These are phyloP conservation scores for Herpetomonas tarakana DNA, from an alignment of 208 protist genomes.

Conservation along the genomic window DNA sequence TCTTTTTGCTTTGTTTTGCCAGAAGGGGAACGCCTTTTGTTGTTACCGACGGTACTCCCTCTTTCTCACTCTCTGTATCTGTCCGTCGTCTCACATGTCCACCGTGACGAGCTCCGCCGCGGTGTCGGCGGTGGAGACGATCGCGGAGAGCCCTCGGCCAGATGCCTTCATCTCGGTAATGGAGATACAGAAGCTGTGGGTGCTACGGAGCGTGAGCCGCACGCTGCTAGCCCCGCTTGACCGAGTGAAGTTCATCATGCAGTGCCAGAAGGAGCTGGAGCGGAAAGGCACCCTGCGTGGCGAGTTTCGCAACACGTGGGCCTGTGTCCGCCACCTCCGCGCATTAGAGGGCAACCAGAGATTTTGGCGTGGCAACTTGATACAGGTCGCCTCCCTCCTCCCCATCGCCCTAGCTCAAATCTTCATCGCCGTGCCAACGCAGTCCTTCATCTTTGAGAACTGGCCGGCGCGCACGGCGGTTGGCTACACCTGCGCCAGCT, in stretches of 20 bases:
- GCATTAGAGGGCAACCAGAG: conserved; percentile 46
- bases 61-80: too few relatives aligned
- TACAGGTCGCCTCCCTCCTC: conserved; percentile 67
- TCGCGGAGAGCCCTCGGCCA: background rate
- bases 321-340: conserved; percentile 47
- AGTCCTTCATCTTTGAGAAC: conserved; percentile 51
- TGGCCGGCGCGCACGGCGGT: conserved; percentile 26
- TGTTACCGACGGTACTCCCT: too few relatives aligned
- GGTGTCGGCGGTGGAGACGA: background rate
- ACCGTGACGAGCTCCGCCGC: conserved; percentile 1
- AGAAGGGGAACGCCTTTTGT: too few relatives aligned
- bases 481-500: conserved; percentile 43
- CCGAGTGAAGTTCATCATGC: conserved; percentile 83
- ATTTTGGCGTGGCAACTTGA: conserved; percentile 82
- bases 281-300: conserved; percentile 37
- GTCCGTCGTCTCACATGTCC: too few relatives aligned
- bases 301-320: conserved; percentile 51
- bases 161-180: conserved; percentile 44
- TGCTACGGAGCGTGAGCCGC: conserved; percentile 34
- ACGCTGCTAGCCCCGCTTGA: conserved; percentile 76
- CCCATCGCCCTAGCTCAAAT: conserved; percentile 62
- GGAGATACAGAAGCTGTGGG: conserved; percentile 50
- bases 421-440: conserved; percentile 64
- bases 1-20: too few relatives aligned
- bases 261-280: conserved; percentile 70